These are phyloP conservation scores for Stropharia rugosoannulata DNA, from an alignment of 768 basidiomycete species.

Conservation along the genomic window DNA sequence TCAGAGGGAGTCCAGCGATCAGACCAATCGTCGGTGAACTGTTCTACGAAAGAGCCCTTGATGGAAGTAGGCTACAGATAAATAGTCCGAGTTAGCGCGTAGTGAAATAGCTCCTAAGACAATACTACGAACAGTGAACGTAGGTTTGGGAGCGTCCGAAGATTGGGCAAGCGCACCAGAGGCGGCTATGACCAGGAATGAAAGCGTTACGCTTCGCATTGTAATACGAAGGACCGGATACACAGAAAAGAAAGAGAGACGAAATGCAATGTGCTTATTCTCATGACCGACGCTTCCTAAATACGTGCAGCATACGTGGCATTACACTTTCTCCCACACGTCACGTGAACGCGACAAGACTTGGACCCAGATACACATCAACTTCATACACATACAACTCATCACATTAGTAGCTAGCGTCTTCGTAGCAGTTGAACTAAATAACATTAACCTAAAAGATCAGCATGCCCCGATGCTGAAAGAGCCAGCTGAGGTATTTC, in stretches of 20 bases:
- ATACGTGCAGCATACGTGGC: constrained; percentile 47
- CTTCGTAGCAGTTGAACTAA: constrained; percentile 1
- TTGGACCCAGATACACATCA: not conserved
- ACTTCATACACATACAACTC: constrained; percentile 8
- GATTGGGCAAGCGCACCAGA: constrained; percentile 59
- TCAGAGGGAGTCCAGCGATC: constrained; percentile 95
- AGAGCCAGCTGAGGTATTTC: constrained; percentile 67
- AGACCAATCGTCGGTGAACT: constrained; percentile 90
- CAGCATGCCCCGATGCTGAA: constrained; percentile 95
- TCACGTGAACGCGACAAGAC: constrained; percentile 30
- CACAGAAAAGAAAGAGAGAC: constrained; percentile 32
- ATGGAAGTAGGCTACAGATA: constrained; percentile 64
- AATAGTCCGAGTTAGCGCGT: constrained; percentile 14
- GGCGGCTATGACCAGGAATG: constrained; percentile 68
- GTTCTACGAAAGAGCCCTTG: constrained; percentile 92
- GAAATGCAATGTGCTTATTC: constrained; percentile 29
- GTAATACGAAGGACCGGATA: constrained; percentile 65
- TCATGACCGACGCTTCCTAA: constrained; percentile 30
- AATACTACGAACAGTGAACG: constrained; percentile 59
- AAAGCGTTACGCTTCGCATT: constrained; percentile 90
- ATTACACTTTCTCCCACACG: constrained; percentile 36
- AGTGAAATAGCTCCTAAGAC: constrained; percentile 9
- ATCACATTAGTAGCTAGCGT: not conserved
- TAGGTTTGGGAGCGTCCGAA: constrained; percentile 58
- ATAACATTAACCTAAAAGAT: constrained; percentile 62